phyloP scores from a whole-genome alignment of 495 filamentous ascomycete species.

The Endocarpon pusillum region DNA sequence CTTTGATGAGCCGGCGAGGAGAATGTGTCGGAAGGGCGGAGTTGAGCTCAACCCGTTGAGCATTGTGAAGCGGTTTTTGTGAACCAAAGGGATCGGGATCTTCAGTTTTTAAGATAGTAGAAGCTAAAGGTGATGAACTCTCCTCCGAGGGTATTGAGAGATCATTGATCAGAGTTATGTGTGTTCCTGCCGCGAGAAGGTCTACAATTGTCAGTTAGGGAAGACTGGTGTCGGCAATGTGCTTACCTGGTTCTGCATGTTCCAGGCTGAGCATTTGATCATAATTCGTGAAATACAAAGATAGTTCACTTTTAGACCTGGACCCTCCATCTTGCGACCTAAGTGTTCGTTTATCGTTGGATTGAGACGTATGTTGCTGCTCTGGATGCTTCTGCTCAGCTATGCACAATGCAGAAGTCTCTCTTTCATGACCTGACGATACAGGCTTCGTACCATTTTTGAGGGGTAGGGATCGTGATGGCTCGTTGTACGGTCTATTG shows the following conservation, averaged over 20 bases:
- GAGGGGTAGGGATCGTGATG: neutral
- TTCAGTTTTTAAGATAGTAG: too few species aligned
- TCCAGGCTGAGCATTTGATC: constrained; percentile 78
- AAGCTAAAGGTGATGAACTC: too few species aligned
- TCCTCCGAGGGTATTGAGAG: too few species aligned
- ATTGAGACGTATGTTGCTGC: neutral
- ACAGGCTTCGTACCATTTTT: too few species aligned
- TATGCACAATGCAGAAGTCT: too few species aligned
- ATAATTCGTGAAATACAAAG: constrained; percentile 77
- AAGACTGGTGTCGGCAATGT: constrained; percentile 2
- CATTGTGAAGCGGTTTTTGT: constrained; percentile 4
- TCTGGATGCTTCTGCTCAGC: constrained; percentile 2
- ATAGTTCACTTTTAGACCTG: constrained; percentile 71
- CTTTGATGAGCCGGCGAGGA: constrained; percentile 16
- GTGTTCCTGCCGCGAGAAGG: constrained; percentile 27
- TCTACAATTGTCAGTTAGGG: constrained; percentile 14
- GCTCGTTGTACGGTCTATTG: neutral
- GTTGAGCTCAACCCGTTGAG: neutral
- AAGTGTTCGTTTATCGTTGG: constrained; percentile 28
- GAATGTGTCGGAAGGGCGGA: neutral
- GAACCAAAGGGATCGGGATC: too few species aligned
- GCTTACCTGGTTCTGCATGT: constrained; percentile 55
- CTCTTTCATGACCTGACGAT: too few species aligned
- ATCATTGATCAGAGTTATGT: constrained; percentile 28
- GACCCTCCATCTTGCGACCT: constrained; percentile 33